Evolutionary conservation across 192 early-diverging fungal species (phyloP).

Genomic region (Podila horticola): DNA sequence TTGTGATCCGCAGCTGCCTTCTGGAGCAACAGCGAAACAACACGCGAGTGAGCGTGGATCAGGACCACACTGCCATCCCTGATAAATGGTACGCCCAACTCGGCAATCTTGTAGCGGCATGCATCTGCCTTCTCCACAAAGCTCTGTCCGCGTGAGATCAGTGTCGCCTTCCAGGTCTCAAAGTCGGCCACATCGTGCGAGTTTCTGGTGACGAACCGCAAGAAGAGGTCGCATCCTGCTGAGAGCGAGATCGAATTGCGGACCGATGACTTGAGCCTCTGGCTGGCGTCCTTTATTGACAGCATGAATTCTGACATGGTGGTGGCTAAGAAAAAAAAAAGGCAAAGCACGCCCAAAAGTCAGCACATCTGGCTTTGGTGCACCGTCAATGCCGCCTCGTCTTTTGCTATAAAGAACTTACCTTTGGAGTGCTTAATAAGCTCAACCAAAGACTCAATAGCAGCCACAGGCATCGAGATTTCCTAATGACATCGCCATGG

Average conservation of each 20-base stretch:
- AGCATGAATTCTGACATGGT: constrained; percentile 92
- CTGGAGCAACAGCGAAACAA: constrained; percentile 87
- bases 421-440: constrained; percentile 71
- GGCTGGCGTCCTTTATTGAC: constrained; percentile 73
- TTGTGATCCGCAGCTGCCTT: constrained; percentile 81
- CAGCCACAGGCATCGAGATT: constrained; percentile 80
- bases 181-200: constrained; percentile 75
- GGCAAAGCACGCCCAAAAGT: no score
- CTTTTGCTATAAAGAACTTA: constrained; percentile 5
- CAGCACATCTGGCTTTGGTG: no score
- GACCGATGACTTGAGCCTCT: constrained; percentile 72
- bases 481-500: constrained; percentile 43
- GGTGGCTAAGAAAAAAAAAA: constrained; percentile 62
- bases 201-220: constrained; percentile 72
- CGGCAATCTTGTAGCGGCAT: constrained; percentile 82
- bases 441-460: constrained; percentile 76
- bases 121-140: constrained; percentile 79
- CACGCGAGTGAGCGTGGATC: constrained; percentile 95
- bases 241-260: constrained; percentile 83
- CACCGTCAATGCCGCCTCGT: no score
- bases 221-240: constrained; percentile 89
- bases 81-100: constrained; percentile 80
- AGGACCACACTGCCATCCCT: constrained; percentile 84
- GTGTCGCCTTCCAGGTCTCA: constrained; percentile 73
- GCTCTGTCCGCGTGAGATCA: constrained; percentile 74